These are phyloP conservation scores for Cercospora sp. DNA, from an alignment of 2,329 filamentous ascomycete species.

Conservation along the genomic window DNA sequence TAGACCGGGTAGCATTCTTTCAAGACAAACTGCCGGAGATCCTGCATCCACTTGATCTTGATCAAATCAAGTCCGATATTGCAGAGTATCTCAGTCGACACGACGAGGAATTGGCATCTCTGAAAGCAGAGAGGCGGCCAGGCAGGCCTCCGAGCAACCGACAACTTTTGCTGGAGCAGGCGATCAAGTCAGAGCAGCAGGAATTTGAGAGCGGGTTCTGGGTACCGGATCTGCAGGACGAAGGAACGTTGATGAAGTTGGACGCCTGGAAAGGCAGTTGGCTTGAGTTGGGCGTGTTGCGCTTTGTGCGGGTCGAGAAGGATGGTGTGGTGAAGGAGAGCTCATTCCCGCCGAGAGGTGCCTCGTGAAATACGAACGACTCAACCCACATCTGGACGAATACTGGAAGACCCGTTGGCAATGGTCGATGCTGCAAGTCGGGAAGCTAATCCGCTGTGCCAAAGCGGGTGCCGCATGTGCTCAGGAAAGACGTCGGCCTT, in stretches of 20 bases:
- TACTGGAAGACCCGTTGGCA: no score
- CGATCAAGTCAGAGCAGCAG: slow-evolving; percentile 68
- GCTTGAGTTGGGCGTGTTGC: slow-evolving; percentile 72
- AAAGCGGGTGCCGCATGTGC: neutral
- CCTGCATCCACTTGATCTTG: slow-evolving; percentile 52
- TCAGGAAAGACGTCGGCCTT: neutral
- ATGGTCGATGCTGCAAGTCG: no score
- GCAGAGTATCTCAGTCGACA: slow-evolving; percentile 57
- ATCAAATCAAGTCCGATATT: slow-evolving; percentile 57
- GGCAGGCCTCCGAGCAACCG: slow-evolving; percentile 75
- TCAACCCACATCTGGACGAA: neutral
- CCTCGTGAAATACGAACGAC: slow-evolving; percentile 25
- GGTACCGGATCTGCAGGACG: slow-evolving; percentile 74
- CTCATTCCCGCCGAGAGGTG: slow-evolving; percentile 69
- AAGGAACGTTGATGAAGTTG: slow-evolving; percentile 64
- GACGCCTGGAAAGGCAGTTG: slow-evolving; percentile 80
- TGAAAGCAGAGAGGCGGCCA: slow-evolving; percentile 70
- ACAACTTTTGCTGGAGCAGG: slow-evolving; percentile 74
- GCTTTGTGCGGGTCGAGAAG: slow-evolving; percentile 72
- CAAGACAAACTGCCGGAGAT: slow-evolving; percentile 48
- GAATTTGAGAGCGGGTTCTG: slow-evolving; percentile 84
- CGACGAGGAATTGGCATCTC: slow-evolving; percentile 66
- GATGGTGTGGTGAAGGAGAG: slow-evolving; percentile 66
- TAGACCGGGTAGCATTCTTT: slow-evolving; percentile 66
- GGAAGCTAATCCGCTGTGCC: neutral